Base-by-base conservation (phyloP, 768 basidiomycete genomes). In the Hygrophoropsis aurantiaca region DNA sequence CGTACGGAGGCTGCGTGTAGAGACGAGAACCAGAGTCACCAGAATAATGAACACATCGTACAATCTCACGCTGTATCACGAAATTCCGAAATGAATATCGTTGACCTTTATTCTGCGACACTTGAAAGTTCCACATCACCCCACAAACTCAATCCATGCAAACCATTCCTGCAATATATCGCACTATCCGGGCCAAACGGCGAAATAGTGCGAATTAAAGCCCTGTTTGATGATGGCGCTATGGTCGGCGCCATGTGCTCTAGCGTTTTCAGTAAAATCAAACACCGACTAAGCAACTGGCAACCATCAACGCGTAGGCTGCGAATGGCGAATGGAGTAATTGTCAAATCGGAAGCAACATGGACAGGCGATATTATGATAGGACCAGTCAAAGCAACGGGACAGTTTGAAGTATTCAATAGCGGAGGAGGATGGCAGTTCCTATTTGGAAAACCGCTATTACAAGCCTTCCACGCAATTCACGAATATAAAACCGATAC, bases 271-370 rank as follows among this genome's bases (percentile, higher is more conserved):
- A 4, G 35, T 11, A 43, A 43, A 15, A 21, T 52, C 2, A 23
- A 21, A 16, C 36, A 53, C 7, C 25, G 46, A 16, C 19, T 68
- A 5, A 38, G 54, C 8, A 5, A 15, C 0, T 44, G 46, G 15
- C 6, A 23, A 4, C 44, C 32, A 4, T 69, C 68, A 2, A 4
- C 5, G 0, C 50, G 46, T 26, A 18, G n/a, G 1, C 49, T 72
- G 5, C 35, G 59, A 2, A 69, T 73, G 70, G 71, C 68, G 13
- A 59, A 66, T 49, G 64, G 69, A 0, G 10, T 25, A 0, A 16
- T 53, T 0, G 41, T 48, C 2, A 40, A 40, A 11, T 51, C 51
- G 4, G 11, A 47, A 15, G 56, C 47, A 5, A 19, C 9, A 0
- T 56, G 55, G 58, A 16, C 15, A 5, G 53, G 53, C 2, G n/a